These are phyloP conservation scores for Fusarium newnesense DNA, from an alignment of 2,329 filamentous ascomycete genomes.

Conservation along the genomic window DNA sequence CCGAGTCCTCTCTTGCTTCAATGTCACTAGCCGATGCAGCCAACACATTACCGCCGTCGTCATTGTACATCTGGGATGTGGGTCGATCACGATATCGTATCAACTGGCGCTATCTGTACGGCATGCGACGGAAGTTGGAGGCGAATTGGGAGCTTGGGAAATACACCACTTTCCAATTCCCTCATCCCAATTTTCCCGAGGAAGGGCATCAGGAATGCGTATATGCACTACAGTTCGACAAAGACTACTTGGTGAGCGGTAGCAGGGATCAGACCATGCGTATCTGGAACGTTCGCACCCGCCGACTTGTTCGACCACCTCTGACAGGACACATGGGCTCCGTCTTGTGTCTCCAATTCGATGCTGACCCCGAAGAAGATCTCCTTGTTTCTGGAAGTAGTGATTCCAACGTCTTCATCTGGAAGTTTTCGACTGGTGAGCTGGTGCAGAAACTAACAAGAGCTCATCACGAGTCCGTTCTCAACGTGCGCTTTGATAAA, in stretches of 20 bases:
- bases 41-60: constrained; percentile 54
- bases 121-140: constrained; percentile 84
- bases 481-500: constrained; percentile 93
- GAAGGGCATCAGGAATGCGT: constrained; percentile 94
- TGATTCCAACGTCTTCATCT: constrained; percentile 89
- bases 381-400: constrained; percentile 96
- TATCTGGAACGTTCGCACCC: constrained; percentile 88
- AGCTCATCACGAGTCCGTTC: constrained; percentile 89
- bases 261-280: constrained; percentile 89
- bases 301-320: constrained; percentile 78
- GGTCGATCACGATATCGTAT: constrained; percentile 67
- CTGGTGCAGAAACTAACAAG: constrained; percentile 78
- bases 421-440: constrained; percentile 91
- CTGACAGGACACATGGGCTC: constrained; percentile 83
- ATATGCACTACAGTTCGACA: constrained; percentile 91
- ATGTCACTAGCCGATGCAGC: constrained; percentile 45
- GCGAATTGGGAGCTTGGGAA: constrained; percentile 89
- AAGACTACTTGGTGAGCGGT: constrained; percentile 89
- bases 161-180: constrained; percentile 88
- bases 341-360: constrained; percentile 94
- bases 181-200: constrained; percentile 80
- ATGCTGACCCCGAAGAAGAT: constrained; percentile 86
- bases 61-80: constrained; percentile 63
- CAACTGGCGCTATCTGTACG: constrained; percentile 95
- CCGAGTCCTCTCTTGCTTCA: constrained; percentile 47